Base-by-base conservation (phyloP, 768 basidiomycete species). In the Hygrocybe coccinea region DNA sequence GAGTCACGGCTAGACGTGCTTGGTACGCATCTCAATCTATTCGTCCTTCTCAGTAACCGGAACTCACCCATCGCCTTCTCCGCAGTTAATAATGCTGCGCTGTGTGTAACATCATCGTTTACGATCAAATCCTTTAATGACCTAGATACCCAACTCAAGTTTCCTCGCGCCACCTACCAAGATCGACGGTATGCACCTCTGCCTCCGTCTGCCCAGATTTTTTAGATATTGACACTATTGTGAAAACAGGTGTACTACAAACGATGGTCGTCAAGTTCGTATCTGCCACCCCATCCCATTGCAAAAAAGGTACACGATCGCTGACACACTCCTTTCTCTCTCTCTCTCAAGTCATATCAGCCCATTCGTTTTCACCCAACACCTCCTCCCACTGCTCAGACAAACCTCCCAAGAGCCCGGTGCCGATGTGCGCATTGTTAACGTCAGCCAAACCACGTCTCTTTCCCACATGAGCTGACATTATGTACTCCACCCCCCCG, bases 401-500 rank as follows among this genome's bases (percentile, higher is more conserved):
- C 65, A 70, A 51, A 86, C 86, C 1, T 78, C 82, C 0, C 59
- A 71, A 15, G 65, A 75, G 45, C 67, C 74, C 0, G 68, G 69
- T 21, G 74, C 81, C 0, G 86, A 87, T 56, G 84, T 85, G 46
- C 79, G 85, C 15, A 73, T 87, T 12, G 73, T 86, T 9, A 76
- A 80, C 53, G 84, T 85, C 56, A 39, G 79, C 68, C n/a, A n/a
- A n/a, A n/a, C n/a, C n/a, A n/a, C n/a, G n/a, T 35, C 17, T 8
- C 34, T 10, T 50, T 53, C 60, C 5, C 11, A 11, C 12, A n/a
- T 33, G 57, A 12, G 33, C 29, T 14, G 15, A 21, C 6, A 29
- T 45, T 11, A 15, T 48, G 33, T 14, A 56, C 3, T 35, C 33
- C 3, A 19, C n/a, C 25, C 52, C 19, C 17, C 2, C 36, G 9